phyloP scores from a whole-genome alignment of 805 yeast species.

The Wilhelminamyces savonicus region DNA sequence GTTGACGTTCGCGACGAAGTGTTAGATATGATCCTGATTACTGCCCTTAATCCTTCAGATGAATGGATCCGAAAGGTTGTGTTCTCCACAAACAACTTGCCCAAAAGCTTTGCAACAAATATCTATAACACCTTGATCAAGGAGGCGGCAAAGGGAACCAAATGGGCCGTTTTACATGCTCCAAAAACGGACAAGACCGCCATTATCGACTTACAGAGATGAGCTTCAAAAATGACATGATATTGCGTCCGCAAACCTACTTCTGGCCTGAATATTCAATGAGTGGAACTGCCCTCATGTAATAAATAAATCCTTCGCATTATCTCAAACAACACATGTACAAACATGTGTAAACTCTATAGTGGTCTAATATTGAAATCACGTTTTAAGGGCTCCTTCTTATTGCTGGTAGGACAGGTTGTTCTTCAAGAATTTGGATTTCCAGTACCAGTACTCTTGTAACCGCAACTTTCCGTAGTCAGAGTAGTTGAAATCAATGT shows the following conservation, averaged over 20 bases:
- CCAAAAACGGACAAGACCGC: constrained; percentile 67
- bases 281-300: too few species aligned
- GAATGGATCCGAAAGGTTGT: constrained; percentile 83
- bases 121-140: constrained; percentile 67
- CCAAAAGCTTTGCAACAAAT: constrained; percentile 71
- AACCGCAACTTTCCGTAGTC: constrained; percentile 54
- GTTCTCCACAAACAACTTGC: constrained; percentile 67
- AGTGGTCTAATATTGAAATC: too few species aligned
- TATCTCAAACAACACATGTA: too few species aligned
- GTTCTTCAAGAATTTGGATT: constrained; percentile 25
- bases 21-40: constrained; percentile 72
- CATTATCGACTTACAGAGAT: constrained; percentile 22
- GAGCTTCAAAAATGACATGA: not conserved
- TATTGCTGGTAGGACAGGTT: too few species aligned
- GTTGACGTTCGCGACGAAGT: constrained; percentile 83
- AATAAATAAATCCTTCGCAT: too few species aligned
- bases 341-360: too few species aligned
- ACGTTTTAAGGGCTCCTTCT: too few species aligned
- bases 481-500: constrained; percentile 67
- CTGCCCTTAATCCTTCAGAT: constrained; percentile 69
- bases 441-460: constrained; percentile 70
- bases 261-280: too few species aligned
- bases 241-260: too few species aligned
- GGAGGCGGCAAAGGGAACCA: constrained; percentile 65
- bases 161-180: constrained; percentile 72